Conservation (phyloP, 805 yeast genomes). For the Ogataea zsoltii region DNA sequence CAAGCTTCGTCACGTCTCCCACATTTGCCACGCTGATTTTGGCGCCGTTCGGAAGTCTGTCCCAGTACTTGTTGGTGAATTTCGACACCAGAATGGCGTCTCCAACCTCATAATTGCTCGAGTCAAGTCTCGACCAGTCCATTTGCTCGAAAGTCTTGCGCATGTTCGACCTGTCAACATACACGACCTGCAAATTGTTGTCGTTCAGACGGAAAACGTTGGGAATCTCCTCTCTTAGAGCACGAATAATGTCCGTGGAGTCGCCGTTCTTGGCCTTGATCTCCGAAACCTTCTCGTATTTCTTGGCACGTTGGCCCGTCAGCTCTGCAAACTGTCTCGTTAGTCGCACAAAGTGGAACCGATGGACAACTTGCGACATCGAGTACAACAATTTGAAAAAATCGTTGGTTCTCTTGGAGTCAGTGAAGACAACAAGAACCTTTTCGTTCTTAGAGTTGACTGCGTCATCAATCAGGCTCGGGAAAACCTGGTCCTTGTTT, state of each 20-base stretch:
- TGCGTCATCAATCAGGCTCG: constrained; percentile 20
- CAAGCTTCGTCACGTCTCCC: constrained; percentile 10
- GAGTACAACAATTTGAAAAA: constrained; percentile 22
- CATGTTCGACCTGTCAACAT: constrained; percentile 47
- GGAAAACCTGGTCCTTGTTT: constrained; percentile 39
- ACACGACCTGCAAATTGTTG: constrained; percentile 44
- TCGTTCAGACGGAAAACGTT: constrained; percentile 33
- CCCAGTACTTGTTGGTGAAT: constrained; percentile 31
- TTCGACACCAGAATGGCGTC: constrained; percentile 56
- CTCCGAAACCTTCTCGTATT: constrained; percentile 43
- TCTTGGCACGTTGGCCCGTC: constrained; percentile 33
- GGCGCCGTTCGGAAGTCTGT: constrained; percentile 10
- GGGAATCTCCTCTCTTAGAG: constrained; percentile 53
- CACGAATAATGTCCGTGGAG: constrained; percentile 44
- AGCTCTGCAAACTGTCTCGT: constrained; percentile 39
- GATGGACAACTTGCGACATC: constrained; percentile 47
- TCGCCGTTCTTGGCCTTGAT: constrained; percentile 47
- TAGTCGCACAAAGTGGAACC: constrained; percentile 40
- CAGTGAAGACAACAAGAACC: constrained; percentile 50
- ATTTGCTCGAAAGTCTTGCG: constrained; percentile 19
- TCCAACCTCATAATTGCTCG: constrained; percentile 44
- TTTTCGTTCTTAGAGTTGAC: constrained; percentile 39
- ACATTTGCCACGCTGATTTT: constrained; percentile 13
- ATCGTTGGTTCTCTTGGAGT: constrained; percentile 37
- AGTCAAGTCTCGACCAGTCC: constrained; percentile 40